Evolutionary conservation across 1,284 basidiomycete species (phyloP).

Genomic region (Cutaneotrichosporon sp.): DNA sequence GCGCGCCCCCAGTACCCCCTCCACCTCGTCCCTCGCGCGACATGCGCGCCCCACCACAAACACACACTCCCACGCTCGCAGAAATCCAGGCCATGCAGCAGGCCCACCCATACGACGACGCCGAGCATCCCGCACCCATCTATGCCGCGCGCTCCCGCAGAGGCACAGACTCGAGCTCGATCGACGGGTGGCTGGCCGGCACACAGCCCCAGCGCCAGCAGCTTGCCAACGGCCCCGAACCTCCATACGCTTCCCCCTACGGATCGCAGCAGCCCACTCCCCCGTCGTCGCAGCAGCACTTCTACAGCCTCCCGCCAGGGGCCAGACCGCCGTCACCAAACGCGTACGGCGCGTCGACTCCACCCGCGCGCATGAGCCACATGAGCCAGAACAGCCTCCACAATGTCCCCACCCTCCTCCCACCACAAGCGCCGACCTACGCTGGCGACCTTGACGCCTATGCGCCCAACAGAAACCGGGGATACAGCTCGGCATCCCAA

Average conservation of each 20-base stretch:
- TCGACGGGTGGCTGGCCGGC: conserved; percentile 3
- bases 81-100: conserved; percentile 9
- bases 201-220: conserved; percentile 9
- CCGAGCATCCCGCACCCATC: conserved; percentile 1
- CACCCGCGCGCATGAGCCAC: conserved; percentile 14
- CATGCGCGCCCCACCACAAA: not conserved
- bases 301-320: conserved; percentile 24
- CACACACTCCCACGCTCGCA: conserved; percentile 8
- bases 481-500: conserved; percentile 23
- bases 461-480: conserved; percentile 12
- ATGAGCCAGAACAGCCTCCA: conserved; percentile 17
- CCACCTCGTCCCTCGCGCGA: conserved; percentile 8
- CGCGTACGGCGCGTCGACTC: conserved; percentile 16
- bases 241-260: conserved; percentile 1
- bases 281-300: conserved; percentile 14
- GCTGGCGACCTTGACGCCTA: conserved; percentile 30
- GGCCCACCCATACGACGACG: not conserved
- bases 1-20: not conserved
- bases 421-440: conserved; percentile 15
- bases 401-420: conserved; percentile 27
- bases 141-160: not conserved
- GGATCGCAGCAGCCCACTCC: conserved; percentile 10
- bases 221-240: conserved; percentile 2
- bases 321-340: conserved; percentile 22
- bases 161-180: conserved; percentile 8